Percentiles rank a stretch among this genome's conserved stretches.
These are phyloP conservation scores for Apiospora rasikravindrae DNA, from an alignment of 2,329 filamentous ascomycete species.

Conservation along the genomic window DNA sequence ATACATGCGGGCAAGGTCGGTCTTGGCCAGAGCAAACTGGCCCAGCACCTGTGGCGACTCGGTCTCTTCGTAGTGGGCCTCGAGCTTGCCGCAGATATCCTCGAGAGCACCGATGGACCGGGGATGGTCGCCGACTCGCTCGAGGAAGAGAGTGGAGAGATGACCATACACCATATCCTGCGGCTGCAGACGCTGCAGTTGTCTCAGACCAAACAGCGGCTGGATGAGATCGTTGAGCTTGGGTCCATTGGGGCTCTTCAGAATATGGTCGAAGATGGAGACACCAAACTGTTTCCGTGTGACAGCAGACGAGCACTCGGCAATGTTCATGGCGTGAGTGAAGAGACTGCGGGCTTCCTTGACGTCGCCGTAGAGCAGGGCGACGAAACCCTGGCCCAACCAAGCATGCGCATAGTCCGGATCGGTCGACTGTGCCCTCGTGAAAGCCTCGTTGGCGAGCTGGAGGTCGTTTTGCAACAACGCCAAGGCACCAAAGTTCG, in stretches of 20 bases:
- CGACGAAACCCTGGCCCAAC: slow-evolving; percentile 90
- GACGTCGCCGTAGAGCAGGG: slow-evolving; percentile 73
- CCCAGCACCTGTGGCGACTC: slow-evolving; percentile 78
- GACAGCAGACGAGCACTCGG: slow-evolving; percentile 74
- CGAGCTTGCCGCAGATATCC: slow-evolving; percentile 70
- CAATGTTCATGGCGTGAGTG: slow-evolving; percentile 92
- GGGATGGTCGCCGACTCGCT: slow-evolving; percentile 73
- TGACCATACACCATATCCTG: slow-evolving; percentile 76
- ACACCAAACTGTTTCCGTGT: slow-evolving; percentile 80
- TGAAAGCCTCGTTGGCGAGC: slow-evolving; percentile 90
- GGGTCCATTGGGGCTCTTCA: slow-evolving; percentile 58
- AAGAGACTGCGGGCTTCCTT: slow-evolving; percentile 85
- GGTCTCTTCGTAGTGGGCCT: slow-evolving; percentile 82
- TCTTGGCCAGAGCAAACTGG: slow-evolving; percentile 80
- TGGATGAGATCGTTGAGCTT: slow-evolving; percentile 73
- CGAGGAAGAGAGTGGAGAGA: slow-evolving; percentile 79
- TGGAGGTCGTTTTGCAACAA: slow-evolving; percentile 82
- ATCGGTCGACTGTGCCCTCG: slow-evolving; percentile 89
- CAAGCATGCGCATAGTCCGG: slow-evolving; percentile 93
- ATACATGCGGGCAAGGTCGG: slow-evolving; percentile 84
- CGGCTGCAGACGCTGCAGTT: slow-evolving; percentile 75
- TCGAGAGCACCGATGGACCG: slow-evolving; percentile 69
- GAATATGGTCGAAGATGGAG: slow-evolving; percentile 81
- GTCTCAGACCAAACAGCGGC: slow-evolving; percentile 86
- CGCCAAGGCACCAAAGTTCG: slow-evolving; percentile 87